Base-by-base conservation (phyloP, 2,329 filamentous ascomycete genomes). In the Alternaria alternata region DNA sequence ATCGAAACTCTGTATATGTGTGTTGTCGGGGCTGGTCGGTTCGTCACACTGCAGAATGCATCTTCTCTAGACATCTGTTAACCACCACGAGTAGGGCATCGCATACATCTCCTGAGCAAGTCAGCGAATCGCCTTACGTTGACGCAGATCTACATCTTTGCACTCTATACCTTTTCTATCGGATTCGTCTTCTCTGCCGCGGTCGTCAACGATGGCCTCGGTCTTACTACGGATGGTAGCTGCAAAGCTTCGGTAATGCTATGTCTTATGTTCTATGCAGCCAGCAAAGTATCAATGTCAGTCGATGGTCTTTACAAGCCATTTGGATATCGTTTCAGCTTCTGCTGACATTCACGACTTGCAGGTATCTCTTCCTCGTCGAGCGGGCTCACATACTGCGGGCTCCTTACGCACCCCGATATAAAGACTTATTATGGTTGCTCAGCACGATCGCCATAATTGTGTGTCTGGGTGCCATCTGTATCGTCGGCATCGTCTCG, bases 361-460 rank as follows among this genome's bases (percentile, higher is more conserved):
- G 4, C 22, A 77, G 76, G 67, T 81, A 81, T 54, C 61, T 80
- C 5, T 81, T 81, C 57, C 72, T 82, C 1, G 72, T 81, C 24
- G 81, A 82, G 59, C 70, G 80, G 24, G 73, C 75, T 9, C 79
- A 81, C 59, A 72, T 74, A 7, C 64, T 81, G 16, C 72, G 79
- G 38, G 67, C 74, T 7, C 71, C 76, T 0, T 74, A 75, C 57
- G 65, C 70, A 38, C 59, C 70, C 3, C 70, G 80, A 20, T 49
- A 59, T 6, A 64, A 67, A 12, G 78, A 81, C 51, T 70, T 69
- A 54, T 56, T 81, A 14, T 82, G 77, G 76, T 39, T 79, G 1
- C 11, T 54, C 7, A 73, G 75, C 26, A 75, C 76, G 47, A 48
- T 67, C 51, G 22, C 68, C 26, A 66, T 74, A 12, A 42, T 62